Evolutionary conservation across 495 filamentous ascomycete species (phyloP), one percentile per base, ranked within the genome.

Genomic region (Penicillium canescens): DNA sequence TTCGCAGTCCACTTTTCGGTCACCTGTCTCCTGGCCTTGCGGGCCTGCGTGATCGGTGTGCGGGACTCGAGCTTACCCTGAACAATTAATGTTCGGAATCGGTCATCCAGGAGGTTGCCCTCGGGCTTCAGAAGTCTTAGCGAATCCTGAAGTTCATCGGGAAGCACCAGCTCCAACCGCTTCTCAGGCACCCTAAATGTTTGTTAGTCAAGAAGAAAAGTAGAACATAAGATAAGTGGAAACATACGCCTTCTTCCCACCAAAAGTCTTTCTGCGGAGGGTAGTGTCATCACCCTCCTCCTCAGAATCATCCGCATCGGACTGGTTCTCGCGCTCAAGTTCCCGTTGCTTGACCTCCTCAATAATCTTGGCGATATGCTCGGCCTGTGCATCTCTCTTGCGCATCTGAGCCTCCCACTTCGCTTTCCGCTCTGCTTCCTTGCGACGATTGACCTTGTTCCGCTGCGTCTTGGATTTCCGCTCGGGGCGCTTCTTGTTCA

Each of bases 1-100:
- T 98, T 98, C 67, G 93, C 89, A 46, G 86, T 79, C 94, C 94
- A 98, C 73, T 96, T 98, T 82, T 96, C 95, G 13, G 91, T 96
- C 21, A 85, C 65, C 67, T 85, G 86, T 61, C 74, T 85, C 79
- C 84, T 89, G 53, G 82, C 78, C 74, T 92, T 89, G 79, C 88
- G 93, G 54, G 77, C 78, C 73, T 92, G 90, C 36, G 84, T 78
- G 48, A 94, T 80, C 9, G 85, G 83, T 67, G 84, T 87, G 61
- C 94, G 78, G 18, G 82, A 79, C 75, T 98, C 94, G 46, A 98
- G 70, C 72, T 94, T 96, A 43, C 94, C 95, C 54, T 90, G 79
- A 24, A 98, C 82, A 38, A 96, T 76, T 67, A 97, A 78, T 68
- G 82, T 96, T 46, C 95, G 81, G 76, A 95, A 97, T 24, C 94